Percentiles rank a stretch among this genome's conserved stretches.
Conservation (phyloP, 306 rosid species). For the Abrus precatorius region DNA sequence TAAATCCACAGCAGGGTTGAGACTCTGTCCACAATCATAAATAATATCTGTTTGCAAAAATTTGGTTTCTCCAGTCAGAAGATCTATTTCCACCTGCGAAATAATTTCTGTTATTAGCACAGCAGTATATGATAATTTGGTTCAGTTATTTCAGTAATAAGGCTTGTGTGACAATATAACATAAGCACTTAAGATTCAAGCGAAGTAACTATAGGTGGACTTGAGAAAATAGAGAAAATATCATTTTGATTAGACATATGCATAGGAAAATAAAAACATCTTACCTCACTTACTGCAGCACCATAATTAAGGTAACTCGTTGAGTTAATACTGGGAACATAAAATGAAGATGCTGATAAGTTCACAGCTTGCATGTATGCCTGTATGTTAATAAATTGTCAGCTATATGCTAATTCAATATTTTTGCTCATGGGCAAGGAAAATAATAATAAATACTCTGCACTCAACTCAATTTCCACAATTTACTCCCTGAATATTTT, state of each 20-base stretch:
- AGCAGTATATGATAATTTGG: constrained; percentile 16
- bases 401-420: constrained; percentile 21
- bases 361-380: constrained; percentile 72
- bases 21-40: constrained; percentile 96
- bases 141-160: constrained; percentile 12
- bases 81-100: constrained; percentile 86
- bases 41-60: constrained; percentile 80
- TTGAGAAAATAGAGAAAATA: constrained; percentile 29
- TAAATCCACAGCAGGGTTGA: constrained; percentile 96
- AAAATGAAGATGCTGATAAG: constrained; percentile 77
- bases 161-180: constrained; percentile 27
- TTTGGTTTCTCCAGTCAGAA: constrained; percentile 84
- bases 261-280: constrained; percentile 34
- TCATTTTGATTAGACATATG: constrained; percentile 29
- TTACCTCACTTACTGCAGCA: constrained; percentile 91
- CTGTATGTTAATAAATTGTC: constrained; percentile 60
- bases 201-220: constrained; percentile 12
- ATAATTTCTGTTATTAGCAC: constrained; percentile 28
- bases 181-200: constrained; percentile 29
- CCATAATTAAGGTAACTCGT: constrained; percentile 76
- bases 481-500: background rate
- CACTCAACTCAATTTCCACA: background rate
- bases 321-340: constrained; percentile 58
- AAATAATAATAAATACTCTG: background rate
- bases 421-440: constrained; percentile 1